Evolutionary conservation across 2,329 filamentous ascomycete species (phyloP).

Genomic region (Aspergillus luchuensis): DNA sequence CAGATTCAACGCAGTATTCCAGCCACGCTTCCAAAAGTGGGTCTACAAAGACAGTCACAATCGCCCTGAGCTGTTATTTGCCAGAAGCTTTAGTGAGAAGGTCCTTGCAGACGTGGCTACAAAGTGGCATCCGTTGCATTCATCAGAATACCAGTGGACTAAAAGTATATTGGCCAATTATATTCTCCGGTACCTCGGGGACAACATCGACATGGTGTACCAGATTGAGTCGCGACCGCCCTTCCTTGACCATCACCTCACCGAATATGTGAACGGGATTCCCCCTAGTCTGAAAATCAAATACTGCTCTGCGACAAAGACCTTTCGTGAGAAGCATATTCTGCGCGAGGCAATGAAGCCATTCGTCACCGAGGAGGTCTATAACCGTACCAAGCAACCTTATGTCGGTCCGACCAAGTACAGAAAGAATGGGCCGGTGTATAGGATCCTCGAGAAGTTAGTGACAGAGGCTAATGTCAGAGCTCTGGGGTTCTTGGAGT

Average conservation of each 20-base stretch:
- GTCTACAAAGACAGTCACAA: constrained; percentile 20
- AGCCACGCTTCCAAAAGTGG: constrained; percentile 40
- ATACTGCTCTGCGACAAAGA: constrained; percentile 15
- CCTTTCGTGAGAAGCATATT: constrained; percentile 53
- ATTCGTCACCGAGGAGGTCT: constrained; percentile 56
- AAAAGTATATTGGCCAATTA: constrained; percentile 15
- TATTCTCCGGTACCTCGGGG: constrained; percentile 22
- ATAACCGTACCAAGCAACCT: constrained; percentile 53
- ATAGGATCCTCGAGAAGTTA: constrained; percentile 32
- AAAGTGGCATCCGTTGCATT: constrained; percentile 45
- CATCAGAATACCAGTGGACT: constrained; percentile 17
- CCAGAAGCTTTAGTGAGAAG: constrained; percentile 12
- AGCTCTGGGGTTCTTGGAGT: constrained; percentile 47
- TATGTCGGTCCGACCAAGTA: constrained; percentile 52
- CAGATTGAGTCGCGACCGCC: constrained; percentile 33
- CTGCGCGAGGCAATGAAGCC: constrained; percentile 54
- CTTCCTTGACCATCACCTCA: constrained; percentile 37
- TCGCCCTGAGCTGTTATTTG: constrained; percentile 20
- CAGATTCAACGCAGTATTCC: constrained; percentile 38
- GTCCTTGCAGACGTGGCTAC: constrained; percentile 10
- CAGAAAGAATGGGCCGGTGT: constrained; percentile 47
- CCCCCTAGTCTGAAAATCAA: constrained; percentile 36
- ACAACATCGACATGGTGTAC: constrained; percentile 30
- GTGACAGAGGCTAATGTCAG: constrained; percentile 43
- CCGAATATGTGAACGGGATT: constrained; percentile 32